A percentile compares a stretch with the other conserved stretches of the same genome.
Evolutionary conservation across 1,284 basidiomycete species (phyloP).

Genomic region (Ustilago curta): DNA sequence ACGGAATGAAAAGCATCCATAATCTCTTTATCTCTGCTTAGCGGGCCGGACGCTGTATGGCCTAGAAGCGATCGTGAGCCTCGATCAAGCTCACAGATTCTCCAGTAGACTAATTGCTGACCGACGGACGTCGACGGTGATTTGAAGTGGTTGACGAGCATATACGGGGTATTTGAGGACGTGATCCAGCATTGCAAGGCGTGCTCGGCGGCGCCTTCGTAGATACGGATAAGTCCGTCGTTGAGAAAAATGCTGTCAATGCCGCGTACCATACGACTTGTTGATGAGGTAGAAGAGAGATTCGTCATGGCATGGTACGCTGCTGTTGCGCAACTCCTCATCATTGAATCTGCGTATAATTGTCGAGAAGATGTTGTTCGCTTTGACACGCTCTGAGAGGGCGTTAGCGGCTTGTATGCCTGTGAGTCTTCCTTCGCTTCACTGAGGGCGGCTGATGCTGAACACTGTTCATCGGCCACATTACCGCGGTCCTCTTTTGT

Average conservation of each 20-base stretch:
- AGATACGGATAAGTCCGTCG: slow-evolving; percentile 29
- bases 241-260: slow-evolving; percentile 37
- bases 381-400: background rate
- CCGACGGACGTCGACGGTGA: background rate
- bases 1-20: slow-evolving; percentile 41
- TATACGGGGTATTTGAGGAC: slow-evolving; percentile 31
- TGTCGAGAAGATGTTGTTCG: background rate
- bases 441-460: background rate
- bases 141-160: slow-evolving; percentile 5
- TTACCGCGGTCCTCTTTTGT: background rate
- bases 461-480: background rate
- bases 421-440: background rate
- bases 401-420: background rate
- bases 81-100: slow-evolving; percentile 41
- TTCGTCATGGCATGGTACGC: background rate
- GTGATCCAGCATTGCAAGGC: slow-evolving; percentile 36
- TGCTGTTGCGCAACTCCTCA: background rate
- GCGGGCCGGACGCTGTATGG: background rate
- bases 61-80: slow-evolving; percentile 23
- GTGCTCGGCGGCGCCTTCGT: slow-evolving; percentile 36
- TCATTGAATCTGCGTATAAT: background rate
- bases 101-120: slow-evolving; percentile 35
- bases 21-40: slow-evolving; percentile 22
- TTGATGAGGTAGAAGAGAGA: slow-evolving; percentile 18
- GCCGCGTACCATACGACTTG: slow-evolving; percentile 15